Evolutionary conservation across 2,329 filamentous ascomycete species (phyloP).

Genomic region (Beauveria scarabaeidicola): DNA sequence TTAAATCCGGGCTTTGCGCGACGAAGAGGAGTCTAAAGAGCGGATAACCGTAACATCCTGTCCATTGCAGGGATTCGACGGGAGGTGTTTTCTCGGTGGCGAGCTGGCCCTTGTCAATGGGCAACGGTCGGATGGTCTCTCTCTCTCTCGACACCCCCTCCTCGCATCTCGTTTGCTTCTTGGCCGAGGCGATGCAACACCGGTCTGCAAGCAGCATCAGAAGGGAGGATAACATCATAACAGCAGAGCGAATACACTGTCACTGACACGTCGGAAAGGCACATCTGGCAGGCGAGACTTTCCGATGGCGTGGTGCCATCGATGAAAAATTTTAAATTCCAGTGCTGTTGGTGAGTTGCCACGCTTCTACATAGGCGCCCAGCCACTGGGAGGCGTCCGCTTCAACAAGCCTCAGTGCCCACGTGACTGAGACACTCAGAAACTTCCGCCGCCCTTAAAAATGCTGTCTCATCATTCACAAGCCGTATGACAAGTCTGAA

Average conservation of each 20-base stretch:
- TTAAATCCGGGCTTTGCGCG: neutral
- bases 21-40: constrained; percentile 4
- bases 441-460: neutral
- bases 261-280: neutral
- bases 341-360: constrained; percentile 9
- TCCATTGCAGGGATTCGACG: neutral
- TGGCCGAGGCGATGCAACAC: neutral
- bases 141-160: neutral
- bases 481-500: neutral
- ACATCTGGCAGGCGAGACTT: neutral
- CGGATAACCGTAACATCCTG: neutral
- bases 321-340: constrained; percentile 7
- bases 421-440: constrained; percentile 2
- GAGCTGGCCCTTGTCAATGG: neutral
- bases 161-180: neutral
- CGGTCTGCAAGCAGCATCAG: neutral
- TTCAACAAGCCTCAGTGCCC: neutral
- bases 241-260: neutral
- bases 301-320: neutral
- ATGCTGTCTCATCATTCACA: constrained; percentile 2
- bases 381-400: constrained; percentile 2
- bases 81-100: neutral
- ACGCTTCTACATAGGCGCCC: neutral
- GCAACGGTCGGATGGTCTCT: neutral
- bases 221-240: neutral